Percentiles rank a stretch among this genome's conserved stretches.
phyloP scores from a whole-genome alignment of 129 eudicot species.

The Centella asiatica region DNA sequence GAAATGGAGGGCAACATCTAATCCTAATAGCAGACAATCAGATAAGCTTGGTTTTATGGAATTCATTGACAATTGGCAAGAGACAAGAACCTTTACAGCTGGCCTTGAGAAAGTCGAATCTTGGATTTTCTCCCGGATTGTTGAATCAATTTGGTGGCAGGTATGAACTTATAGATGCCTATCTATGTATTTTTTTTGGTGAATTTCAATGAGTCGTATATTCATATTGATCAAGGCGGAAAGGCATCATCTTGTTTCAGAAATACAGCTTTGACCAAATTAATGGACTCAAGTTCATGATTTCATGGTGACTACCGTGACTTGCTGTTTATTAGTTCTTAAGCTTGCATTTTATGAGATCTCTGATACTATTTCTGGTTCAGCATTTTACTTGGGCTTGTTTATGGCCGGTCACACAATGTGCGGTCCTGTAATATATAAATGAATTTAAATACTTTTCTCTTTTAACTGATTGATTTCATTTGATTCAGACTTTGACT shows the following conservation, averaged over 20 bases:
- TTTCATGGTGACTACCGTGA: background rate
- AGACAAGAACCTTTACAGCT: slow-evolving; percentile 73
- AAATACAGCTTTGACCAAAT: too few relatives aligned
- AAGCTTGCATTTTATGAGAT: background rate
- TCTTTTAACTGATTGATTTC: slow-evolving; percentile 6
- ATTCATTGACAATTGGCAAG: slow-evolving; percentile 87
- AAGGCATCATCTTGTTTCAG: background rate
- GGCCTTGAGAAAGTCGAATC: slow-evolving; percentile 88
- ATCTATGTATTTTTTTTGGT: background rate
- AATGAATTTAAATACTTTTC: slow-evolving; percentile 6
- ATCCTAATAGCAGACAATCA: slow-evolving; percentile 40
- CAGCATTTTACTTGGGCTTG: background rate
- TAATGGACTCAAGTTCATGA: background rate
- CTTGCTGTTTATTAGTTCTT: background rate
- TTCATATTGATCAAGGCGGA: background rate
- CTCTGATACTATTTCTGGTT: background rate
- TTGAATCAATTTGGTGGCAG: slow-evolving; percentile 99
- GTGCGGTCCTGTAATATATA: background rate
- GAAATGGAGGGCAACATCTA: slow-evolving; percentile 31
- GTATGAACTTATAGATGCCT: slow-evolving; percentile 21
- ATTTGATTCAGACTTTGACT: slow-evolving; percentile 60
- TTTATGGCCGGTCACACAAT: background rate
- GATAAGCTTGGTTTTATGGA: slow-evolving; percentile 46
- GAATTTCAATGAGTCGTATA: background rate
- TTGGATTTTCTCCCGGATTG: slow-evolving; percentile 90